These are phyloP conservation scores for Acmispon strigosus DNA, from an alignment of 306 rosid species.

Conservation along the genomic window DNA sequence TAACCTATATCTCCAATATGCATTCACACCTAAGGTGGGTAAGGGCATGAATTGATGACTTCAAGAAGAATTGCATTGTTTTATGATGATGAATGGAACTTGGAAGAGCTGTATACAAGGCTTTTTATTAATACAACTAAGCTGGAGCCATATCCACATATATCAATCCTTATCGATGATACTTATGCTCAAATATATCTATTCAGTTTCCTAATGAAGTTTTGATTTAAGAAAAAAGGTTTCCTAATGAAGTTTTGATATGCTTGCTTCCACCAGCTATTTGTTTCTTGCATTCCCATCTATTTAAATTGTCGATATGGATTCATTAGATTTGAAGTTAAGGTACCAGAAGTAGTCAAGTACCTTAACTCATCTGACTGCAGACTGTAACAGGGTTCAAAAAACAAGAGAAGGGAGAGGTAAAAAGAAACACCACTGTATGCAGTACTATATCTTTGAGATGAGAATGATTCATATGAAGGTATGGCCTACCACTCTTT, in stretches of 20 bases:
- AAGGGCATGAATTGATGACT: not conserved
- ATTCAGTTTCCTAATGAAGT: not conserved
- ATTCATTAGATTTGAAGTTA: not conserved
- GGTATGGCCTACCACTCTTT: not conserved
- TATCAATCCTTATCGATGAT: not conserved
- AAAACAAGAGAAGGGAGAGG: not conserved
- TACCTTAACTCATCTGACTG: too few relatives aligned
- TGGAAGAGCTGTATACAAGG: not conserved
- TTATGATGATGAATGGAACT: not conserved
- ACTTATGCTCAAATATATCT: not conserved
- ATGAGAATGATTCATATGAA: not conserved
- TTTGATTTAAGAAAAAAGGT: not conserved
- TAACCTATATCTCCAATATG: too few relatives aligned
- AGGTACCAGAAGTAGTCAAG: too few relatives aligned
- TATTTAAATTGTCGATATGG: not conserved
- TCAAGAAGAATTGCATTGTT: not conserved
- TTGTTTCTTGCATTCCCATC: not conserved
- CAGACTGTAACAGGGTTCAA: not conserved
- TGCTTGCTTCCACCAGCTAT: not conserved
- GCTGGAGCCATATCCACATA: not conserved
- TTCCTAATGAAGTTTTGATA: not conserved
- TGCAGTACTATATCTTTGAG: not conserved
- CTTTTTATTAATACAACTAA: not conserved
- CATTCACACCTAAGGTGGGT: not conserved
- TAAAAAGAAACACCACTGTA: not conserved